phyloP scores from a whole-genome alignment of 2,329 filamentous ascomycete species.

The Ophiostoma quercus region DNA sequence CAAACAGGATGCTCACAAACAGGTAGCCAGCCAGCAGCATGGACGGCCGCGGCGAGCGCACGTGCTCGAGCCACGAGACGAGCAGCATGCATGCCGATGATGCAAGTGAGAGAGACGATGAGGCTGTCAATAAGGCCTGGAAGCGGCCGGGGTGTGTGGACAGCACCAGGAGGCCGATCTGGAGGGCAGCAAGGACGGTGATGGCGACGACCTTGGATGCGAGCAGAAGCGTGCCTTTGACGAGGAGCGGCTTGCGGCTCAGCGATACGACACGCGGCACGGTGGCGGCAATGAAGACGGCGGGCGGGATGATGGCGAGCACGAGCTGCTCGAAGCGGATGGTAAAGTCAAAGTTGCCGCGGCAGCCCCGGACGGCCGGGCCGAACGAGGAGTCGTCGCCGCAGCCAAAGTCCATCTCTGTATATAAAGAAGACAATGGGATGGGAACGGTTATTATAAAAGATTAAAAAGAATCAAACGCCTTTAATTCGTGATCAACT shows the following conservation, averaged over 20 bases:
- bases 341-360: conserved; percentile 48
- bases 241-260: conserved; percentile 10
- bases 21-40: conserved; percentile 41
- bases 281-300: conserved; percentile 37
- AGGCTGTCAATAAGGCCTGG: background rate
- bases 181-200: background rate
- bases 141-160: background rate
- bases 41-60: conserved; percentile 36
- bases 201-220: background rate
- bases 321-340: conserved; percentile 46
- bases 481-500: background rate
- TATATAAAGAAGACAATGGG: background rate
- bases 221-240: background rate
- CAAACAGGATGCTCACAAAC: conserved; percentile 41
- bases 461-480: background rate
- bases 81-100: background rate
- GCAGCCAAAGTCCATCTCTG: conserved; percentile 30
- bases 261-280: conserved; percentile 35
- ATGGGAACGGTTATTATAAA: background rate
- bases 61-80: background rate
- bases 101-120: background rate
- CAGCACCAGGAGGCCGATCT: conserved; percentile 1
- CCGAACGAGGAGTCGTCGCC: conserved; percentile 40
- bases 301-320: conserved; percentile 41
- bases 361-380: conserved; percentile 43